Base-by-base conservation (phyloP, 306 rosid species). In the Prunus fruticosa region DNA sequence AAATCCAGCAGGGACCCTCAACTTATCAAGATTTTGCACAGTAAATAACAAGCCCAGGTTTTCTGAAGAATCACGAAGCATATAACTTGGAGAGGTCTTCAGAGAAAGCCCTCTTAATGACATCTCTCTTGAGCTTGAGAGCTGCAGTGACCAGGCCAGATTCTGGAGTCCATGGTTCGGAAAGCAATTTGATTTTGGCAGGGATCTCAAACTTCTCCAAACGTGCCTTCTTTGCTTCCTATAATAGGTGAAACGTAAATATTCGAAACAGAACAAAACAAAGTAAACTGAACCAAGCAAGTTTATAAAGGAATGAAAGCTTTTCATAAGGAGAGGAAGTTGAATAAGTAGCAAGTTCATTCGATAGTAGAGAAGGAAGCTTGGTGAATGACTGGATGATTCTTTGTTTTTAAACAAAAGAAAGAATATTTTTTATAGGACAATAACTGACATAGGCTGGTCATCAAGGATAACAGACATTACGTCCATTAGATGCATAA, bases 141-240 rank as follows among this genome's bases (percentile, higher is more conserved):
- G 99, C 99, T 47, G 93, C 97, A 18, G 99, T 96, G 63, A 92
- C 98, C 56, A 96, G 85, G 66, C 98, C 99, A 50, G 90, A 64
- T 72, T 96, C 98, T 12, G 93, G 97, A 79, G 96, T 89, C 99
- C 99, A 96, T 2, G 90, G 88, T 13, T 88, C 86, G 0, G 82
- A 81, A 79, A 96, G 86, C 83, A 92, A 78, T 78, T 76, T 89
- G 79, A 92, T 77, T 84, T 92, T 92, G 52, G 88, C 91, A 67
- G 97, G 99, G 79, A 86, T 89, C 89, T 92, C 97, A 82, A 92
- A 96, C 68, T 87, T 96, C 78, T 96, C 88, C 76, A 96, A 76
- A 65, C 92, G 87, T 7, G 83, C 88, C 79, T 84, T 91, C 90
- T 91, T 89, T 79, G 93, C 99, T 84, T 84, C 97, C 99, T 96